These are phyloP conservation scores for Austroboletus olivaceoglutinosus DNA, from an alignment of 1,284 basidiomycete genomes.

Conservation along the genomic window DNA sequence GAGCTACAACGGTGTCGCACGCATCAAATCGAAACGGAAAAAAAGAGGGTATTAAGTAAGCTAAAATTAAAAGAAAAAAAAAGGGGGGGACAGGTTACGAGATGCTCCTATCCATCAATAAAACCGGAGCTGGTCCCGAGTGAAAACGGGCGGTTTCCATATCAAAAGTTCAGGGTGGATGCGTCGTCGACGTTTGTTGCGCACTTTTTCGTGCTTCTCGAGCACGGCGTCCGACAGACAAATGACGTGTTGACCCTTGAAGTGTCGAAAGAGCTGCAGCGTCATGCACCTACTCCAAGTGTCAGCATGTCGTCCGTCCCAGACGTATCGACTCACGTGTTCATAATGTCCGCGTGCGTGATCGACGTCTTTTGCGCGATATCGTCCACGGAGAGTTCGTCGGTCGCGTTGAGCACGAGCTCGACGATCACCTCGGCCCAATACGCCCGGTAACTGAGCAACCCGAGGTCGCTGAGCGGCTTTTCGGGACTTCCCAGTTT, in stretches of 20 bases:
- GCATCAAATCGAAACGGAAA: not conserved
- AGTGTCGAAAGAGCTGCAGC: constrained; percentile 93
- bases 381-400: constrained; percentile 93
- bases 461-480: constrained; percentile 91
- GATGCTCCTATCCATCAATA: constrained; percentile 51
- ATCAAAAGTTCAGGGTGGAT: constrained; percentile 81
- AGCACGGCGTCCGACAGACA: constrained; percentile 89
- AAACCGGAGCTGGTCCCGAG: constrained; percentile 85
- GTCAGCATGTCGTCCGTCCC: too few species aligned
- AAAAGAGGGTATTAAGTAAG: not conserved
- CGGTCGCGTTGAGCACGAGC: constrained; percentile 69
- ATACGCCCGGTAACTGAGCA: constrained; percentile 93
- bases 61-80: not conserved
- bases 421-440: constrained; percentile 99
- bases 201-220: constrained; percentile 85
- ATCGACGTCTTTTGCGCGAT: constrained; percentile 97
- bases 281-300: constrained; percentile 96
- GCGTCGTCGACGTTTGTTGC: constrained; percentile 74
- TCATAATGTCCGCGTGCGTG: constrained; percentile 95
- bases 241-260: constrained; percentile 94
- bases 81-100: not conserved
- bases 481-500: constrained; percentile 98
- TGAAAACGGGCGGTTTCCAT: constrained; percentile 96
- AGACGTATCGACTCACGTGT: constrained; percentile 96
- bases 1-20: constrained; percentile 29